Evolutionary conservation across 257 asterid species (phyloP), one percentile per base, ranked within the genome.

Genomic region (Orobanche coerulescens): DNA sequence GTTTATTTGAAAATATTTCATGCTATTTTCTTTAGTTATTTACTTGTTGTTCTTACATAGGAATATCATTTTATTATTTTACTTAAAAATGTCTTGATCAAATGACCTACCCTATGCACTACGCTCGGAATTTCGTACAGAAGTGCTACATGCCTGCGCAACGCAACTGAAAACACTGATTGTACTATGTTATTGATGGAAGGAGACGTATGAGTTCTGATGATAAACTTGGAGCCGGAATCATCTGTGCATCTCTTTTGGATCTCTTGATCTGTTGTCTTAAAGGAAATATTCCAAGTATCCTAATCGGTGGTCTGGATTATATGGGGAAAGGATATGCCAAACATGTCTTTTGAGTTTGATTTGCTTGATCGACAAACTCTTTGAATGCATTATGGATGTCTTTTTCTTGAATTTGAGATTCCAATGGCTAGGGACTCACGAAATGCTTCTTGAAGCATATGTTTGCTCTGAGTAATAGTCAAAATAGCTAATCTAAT

Each of bases 231-330:
- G 66, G 37, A 46, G 18, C 44, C 19, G 11, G 30, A 22, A 10
- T 51, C 53, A 24, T 58, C 47, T 18, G 10, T 13, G 9, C 26
- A 14, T 47, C 39, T 66, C 24, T 67, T 49, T 54, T n/a, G 34
- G 31, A 33, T 26, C n/a, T 16, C 22, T 22, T 54, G 3, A 28
- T 6, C 26, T 65, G 24, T 13, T 47, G 18, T 30, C 61, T 34
- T 46, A 42, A 44, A 42, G 13, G 57, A 20, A 60, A 24, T 52
- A 42, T 24, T 44, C 34, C 16, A 66, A 33, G 55, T 61, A 15
- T 12, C 61, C 3, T 20, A 28, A 33, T 30, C 31, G 23, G 23
- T 34, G 44, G 33, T 62, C 31, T 34, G 39, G 34, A 37, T n/a
- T 42, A 31, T 15, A 54, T 48, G 52, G 11, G 23, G 18, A 50